Evolutionary conservation across 257 asterid species (phyloP).

Genomic region (Scutellaria galericulata): DNA sequence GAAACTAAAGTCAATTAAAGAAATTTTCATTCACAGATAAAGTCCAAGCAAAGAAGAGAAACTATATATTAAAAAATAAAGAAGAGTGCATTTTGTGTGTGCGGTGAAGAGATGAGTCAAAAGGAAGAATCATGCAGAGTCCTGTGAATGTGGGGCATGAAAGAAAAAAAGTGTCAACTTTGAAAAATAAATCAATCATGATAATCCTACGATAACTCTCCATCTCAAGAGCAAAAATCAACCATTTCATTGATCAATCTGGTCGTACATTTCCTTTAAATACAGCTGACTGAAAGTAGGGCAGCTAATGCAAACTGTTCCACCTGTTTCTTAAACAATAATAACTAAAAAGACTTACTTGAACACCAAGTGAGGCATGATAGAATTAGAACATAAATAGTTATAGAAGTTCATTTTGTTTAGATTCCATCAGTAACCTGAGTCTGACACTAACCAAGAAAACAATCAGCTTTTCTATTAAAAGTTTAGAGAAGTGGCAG

Average conservation of each 20-base stretch:
- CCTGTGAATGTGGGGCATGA: not conserved
- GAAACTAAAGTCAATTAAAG: not conserved
- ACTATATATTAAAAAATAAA: not conserved
- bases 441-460: conserved; percentile 8
- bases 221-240: not conserved
- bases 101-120: not conserved
- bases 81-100: conserved; percentile 5
- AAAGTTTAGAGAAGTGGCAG: not conserved
- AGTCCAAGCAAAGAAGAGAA: conserved; percentile 4
- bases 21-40: not conserved
- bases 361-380: not conserved
- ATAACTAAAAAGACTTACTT: not conserved
- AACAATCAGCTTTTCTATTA: not conserved
- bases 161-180: not conserved
- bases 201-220: not conserved
- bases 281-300: not conserved
- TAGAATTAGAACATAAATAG: not conserved
- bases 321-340: no score
- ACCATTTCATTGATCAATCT: conserved; percentile 18
- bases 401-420: conserved; percentile 11
- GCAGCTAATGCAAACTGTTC: no score
- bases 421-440: conserved; percentile 9
- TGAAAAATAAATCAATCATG: not conserved
- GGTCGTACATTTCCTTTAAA: conserved; percentile 1
- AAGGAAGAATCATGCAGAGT: conserved; percentile 7